A percentile compares a stretch with the other conserved stretches of the same genome.
phyloP scores from a whole-genome alignment of 2,329 filamentous ascomycete species.

The Madurella fahalii region DNA sequence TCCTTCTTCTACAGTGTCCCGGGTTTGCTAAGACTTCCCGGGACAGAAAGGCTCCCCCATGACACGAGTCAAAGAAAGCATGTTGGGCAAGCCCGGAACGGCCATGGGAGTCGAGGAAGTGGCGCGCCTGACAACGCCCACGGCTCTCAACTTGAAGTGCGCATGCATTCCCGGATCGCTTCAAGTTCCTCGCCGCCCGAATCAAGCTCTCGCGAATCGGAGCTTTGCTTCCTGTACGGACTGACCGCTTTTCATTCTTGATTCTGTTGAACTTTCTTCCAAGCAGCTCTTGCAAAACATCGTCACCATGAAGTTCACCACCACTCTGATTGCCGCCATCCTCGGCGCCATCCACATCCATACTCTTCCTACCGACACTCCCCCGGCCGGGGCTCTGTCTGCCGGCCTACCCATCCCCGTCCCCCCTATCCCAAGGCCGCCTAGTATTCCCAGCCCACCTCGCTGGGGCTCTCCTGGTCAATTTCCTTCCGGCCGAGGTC shows the following conservation, averaged over 20 bases:
- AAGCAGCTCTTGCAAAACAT: not conserved
- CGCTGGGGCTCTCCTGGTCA: too few species aligned
- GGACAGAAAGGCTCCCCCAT: too few species aligned
- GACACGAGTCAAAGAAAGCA: too few species aligned
- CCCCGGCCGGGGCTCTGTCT: not conserved
- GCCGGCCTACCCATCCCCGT: slow-evolving; percentile 18
- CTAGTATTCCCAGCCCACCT: slow-evolving; percentile 26
- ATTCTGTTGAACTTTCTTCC: not conserved
- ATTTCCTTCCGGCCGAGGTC: not conserved
- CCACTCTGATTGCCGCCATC: slow-evolving; percentile 35
- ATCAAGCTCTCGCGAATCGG: not conserved
- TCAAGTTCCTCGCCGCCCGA: not conserved
- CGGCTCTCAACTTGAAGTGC: not conserved
- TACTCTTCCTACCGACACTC: slow-evolving; percentile 29
- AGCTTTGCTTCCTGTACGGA: not conserved
- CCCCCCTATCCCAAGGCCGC: too few species aligned
- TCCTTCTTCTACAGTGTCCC: too few species aligned
- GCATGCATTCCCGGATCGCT: not conserved
- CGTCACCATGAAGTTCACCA: slow-evolving; percentile 47
- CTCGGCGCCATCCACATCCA: slow-evolving; percentile 31
- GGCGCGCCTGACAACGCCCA: too few species aligned
- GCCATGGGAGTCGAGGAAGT: not conserved
- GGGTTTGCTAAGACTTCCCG: too few species aligned
- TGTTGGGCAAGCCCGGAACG: not conserved
- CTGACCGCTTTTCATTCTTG: not conserved